Evolutionary conservation across 169 alveolate genomes (phyloP).

Genomic region (Eimeria sp.): DNA sequence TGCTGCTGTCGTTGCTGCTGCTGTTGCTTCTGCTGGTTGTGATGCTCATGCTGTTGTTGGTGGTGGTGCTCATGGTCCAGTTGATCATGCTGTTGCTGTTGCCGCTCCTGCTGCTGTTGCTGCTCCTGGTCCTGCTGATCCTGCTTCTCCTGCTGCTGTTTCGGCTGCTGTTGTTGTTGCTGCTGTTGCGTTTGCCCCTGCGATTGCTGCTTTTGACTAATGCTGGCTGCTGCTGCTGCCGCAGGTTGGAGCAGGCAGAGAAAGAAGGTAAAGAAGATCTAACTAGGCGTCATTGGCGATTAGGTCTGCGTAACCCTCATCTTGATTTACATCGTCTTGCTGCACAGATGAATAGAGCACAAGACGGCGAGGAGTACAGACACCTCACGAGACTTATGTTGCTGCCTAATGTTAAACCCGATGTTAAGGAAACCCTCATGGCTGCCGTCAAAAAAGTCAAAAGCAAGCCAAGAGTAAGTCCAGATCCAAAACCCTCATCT

Average conservation of each 20-base stretch:
- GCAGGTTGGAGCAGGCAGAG: conserved; percentile 14
- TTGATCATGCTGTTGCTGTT: not conserved
- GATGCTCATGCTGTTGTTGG: conserved; percentile 10
- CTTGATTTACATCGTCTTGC: conserved; percentile 3
- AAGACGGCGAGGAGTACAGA: not conserved
- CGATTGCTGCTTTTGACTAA: conserved; percentile 1
- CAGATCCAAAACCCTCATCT: not conserved
- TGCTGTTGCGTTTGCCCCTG: conserved; percentile 12
- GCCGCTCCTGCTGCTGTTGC: not conserved
- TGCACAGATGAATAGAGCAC: not conserved
- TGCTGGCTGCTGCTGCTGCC: conserved; percentile 30
- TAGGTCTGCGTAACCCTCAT: conserved; percentile 41
- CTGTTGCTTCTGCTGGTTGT: not conserved
- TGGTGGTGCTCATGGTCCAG: not conserved
- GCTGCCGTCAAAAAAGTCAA: conserved; percentile 2
- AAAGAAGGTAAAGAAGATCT: conserved; percentile 1
- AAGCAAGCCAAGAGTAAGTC: not conserved
- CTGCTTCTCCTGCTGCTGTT: conserved; percentile 5
- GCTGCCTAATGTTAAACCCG: conserved; percentile 1
- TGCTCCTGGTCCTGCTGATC: conserved; percentile 10
- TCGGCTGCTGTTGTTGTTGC: not conserved
- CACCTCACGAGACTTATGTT: conserved; percentile 27
- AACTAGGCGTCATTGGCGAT: conserved; percentile 28
- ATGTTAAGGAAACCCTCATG: conserved; percentile 15
- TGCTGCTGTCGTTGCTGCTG: conserved; percentile 38